Conservation (phyloP, 2,329 filamentous ascomycete species). For the Drechslerella coelobrocha region DNA sequence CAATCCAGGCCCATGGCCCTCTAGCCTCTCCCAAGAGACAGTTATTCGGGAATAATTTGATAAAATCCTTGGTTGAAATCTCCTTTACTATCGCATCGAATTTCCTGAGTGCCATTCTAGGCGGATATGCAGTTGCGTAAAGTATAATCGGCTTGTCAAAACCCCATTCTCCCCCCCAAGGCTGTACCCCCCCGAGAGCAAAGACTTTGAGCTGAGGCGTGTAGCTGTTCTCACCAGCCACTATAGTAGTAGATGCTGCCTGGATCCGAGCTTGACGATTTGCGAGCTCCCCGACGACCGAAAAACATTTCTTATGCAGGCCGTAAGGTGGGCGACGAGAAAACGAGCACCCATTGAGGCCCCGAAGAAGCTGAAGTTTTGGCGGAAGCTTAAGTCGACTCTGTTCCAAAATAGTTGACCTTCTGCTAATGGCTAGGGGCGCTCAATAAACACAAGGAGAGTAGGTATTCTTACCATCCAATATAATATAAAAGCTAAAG, state of each 20-base stretch:
- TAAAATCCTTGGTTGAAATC: constrained; percentile 6
- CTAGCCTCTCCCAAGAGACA: constrained; percentile 18
- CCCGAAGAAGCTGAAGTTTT: constrained; percentile 11
- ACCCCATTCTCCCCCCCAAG: not conserved
- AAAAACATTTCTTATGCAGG: not conserved
- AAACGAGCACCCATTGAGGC: not conserved
- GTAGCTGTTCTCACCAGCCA: constrained; percentile 2
- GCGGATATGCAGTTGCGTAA: constrained; percentile 1
- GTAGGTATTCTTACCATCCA: constrained; percentile 7
- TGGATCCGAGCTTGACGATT: constrained; percentile 19
- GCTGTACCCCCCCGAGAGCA: not conserved
- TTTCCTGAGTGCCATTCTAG: not conserved
- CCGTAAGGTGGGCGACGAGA: not conserved
- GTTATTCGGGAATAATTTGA: constrained; percentile 4
- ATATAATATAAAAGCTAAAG: not conserved
- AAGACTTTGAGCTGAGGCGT: constrained; percentile 7
- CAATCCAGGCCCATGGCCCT: constrained; percentile 25
- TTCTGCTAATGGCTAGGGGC: not conserved
- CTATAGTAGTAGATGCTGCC: not conserved
- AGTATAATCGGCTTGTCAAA: not conserved
- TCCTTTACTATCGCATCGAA: constrained; percentile 1
- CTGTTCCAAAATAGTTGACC: not conserved
- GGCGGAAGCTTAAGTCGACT: constrained; percentile 2
- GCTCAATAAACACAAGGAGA: not conserved
- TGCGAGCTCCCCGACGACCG: constrained; percentile 1